A percentile compares a stretch with the other conserved stretches of the same genome.
Evolutionary conservation across 2,329 filamentous ascomycete species (phyloP).

Genomic region (Cladophialophora psammophila): DNA sequence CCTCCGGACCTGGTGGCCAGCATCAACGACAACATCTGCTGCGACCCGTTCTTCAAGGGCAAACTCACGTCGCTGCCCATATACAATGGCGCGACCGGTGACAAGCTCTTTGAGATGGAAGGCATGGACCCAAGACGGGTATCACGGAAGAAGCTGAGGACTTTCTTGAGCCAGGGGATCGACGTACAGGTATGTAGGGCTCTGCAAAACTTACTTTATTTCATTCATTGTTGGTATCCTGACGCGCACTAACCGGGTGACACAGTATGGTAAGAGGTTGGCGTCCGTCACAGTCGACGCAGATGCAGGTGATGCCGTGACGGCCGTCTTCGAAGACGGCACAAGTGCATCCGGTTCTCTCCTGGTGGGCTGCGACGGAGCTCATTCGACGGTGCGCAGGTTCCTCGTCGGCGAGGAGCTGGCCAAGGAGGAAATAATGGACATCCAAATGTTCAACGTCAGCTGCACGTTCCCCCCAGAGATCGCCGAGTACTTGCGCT

Average conservation of each 20-base stretch:
- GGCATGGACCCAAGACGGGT: constrained; percentile 16
- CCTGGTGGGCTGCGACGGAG: constrained; percentile 34
- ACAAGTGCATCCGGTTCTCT: constrained; percentile 25
- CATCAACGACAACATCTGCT: constrained; percentile 17
- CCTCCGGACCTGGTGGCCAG: constrained; percentile 19
- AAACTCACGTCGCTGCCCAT: constrained; percentile 13
- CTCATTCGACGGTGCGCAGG: constrained; percentile 27
- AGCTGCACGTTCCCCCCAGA: constrained; percentile 23
- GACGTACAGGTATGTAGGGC: constrained; percentile 10
- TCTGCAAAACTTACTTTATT: not conserved
- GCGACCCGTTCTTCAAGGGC: constrained; percentile 23
- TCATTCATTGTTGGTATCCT: too few relatives aligned
- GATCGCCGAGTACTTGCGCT: constrained; percentile 32
- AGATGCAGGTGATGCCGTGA: constrained; percentile 3
- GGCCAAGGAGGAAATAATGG: constrained; percentile 13
- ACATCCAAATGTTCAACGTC: constrained; percentile 26
- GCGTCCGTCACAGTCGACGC: constrained; percentile 7
- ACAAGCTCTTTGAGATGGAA: constrained; percentile 27
- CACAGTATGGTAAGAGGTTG: constrained; percentile 21
- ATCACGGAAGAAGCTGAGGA: constrained; percentile 23
- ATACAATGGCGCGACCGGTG: constrained; percentile 30
- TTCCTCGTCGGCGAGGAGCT: constrained; percentile 19
- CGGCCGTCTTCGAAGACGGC: constrained; percentile 29
- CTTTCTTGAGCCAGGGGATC: constrained; percentile 23
- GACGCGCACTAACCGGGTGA: not conserved